These are phyloP conservation scores for Linanthus parryae DNA, from an alignment of 148 eudicot species.

Conservation along the genomic window DNA sequence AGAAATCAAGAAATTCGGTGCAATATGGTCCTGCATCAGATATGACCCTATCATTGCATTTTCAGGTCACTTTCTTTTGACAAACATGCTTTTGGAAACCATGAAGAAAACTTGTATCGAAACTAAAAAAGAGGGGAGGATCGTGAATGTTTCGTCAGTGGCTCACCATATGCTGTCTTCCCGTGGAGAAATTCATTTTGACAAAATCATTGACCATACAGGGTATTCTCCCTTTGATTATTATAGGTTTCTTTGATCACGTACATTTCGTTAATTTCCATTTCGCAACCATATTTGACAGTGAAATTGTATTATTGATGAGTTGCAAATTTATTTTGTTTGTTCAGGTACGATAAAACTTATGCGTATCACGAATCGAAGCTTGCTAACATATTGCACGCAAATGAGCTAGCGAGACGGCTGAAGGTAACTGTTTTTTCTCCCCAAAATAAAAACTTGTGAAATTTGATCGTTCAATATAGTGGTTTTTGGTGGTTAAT, in stretches of 20 bases:
- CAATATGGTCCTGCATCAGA: too few relatives aligned
- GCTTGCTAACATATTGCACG: slow-evolving; percentile 79
- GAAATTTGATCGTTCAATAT: too few relatives aligned
- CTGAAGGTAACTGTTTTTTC: slow-evolving; percentile 9
- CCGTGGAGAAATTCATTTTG: slow-evolving; percentile 70
- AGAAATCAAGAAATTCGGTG: too few relatives aligned
- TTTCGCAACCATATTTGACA: too few relatives aligned
- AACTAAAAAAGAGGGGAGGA: slow-evolving; percentile 71
- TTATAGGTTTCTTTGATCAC: too few relatives aligned
- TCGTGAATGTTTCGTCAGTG: slow-evolving; percentile 66
- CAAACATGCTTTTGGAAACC: slow-evolving; percentile 63
- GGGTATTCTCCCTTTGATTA: too few relatives aligned
- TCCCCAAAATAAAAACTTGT: too few relatives aligned
- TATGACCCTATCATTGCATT: too few relatives aligned
- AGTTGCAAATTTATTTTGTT: too few relatives aligned
- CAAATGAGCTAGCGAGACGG: slow-evolving; percentile 17
- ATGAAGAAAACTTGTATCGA: slow-evolving; percentile 66
- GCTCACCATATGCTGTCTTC: slow-evolving; percentile 51
- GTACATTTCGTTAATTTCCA: too few relatives aligned
- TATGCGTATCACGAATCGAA: slow-evolving; percentile 88
- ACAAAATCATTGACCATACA: slow-evolving; percentile 57
- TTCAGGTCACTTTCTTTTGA: slow-evolving; percentile 87
- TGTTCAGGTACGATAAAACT: slow-evolving; percentile 52
- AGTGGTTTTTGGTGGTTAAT: too few relatives aligned
- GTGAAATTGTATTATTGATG: too few relatives aligned